Evolutionary conservation across 2,329 filamentous ascomycete genomes (phyloP).

Genomic region (Fusarium sp.): DNA sequence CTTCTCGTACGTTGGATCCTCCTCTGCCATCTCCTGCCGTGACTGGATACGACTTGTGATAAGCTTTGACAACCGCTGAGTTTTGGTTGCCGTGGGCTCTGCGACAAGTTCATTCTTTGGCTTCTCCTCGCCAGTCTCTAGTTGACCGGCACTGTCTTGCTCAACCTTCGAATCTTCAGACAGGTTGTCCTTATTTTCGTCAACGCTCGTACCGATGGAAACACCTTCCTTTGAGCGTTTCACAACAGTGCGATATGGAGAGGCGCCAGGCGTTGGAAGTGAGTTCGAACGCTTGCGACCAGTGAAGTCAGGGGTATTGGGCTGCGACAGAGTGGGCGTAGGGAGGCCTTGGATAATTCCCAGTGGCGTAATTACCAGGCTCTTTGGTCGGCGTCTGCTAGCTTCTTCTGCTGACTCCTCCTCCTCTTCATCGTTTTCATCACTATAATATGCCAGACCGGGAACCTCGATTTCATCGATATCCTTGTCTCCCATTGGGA

Average conservation of each 20-base stretch:
- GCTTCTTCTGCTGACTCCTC: conserved; percentile 44
- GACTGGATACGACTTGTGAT: conserved; percentile 38
- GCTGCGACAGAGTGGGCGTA: conserved; percentile 51
- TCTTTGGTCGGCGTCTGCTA: conserved; percentile 59
- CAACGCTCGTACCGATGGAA: not conserved
- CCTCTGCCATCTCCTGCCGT: conserved; percentile 45
- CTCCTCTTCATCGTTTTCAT: conserved; percentile 67
- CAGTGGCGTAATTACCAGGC: conserved; percentile 48
- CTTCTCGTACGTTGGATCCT: conserved; percentile 65
- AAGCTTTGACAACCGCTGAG: conserved; percentile 44
- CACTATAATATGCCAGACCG: conserved; percentile 70
- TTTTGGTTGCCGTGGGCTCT: conserved; percentile 28
- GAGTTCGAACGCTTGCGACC: conserved; percentile 51
- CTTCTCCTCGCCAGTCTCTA: conserved; percentile 11
- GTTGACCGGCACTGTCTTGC: conserved; percentile 5
- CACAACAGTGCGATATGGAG: conserved; percentile 36
- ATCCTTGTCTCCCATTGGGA: conserved; percentile 75
- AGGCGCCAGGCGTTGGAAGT: conserved; percentile 43
- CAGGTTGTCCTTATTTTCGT: conserved; percentile 13
- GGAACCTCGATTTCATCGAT: conserved; percentile 85
- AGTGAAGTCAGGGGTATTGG: conserved; percentile 51
- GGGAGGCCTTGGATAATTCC: conserved; percentile 47
- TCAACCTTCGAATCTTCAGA: conserved; percentile 19
- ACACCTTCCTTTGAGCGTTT: conserved; percentile 30
- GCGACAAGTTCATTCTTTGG: conserved; percentile 13